phyloP scores from a whole-genome alignment of 2,329 filamentous ascomycete species.

The Escovopsis sp. region DNA sequence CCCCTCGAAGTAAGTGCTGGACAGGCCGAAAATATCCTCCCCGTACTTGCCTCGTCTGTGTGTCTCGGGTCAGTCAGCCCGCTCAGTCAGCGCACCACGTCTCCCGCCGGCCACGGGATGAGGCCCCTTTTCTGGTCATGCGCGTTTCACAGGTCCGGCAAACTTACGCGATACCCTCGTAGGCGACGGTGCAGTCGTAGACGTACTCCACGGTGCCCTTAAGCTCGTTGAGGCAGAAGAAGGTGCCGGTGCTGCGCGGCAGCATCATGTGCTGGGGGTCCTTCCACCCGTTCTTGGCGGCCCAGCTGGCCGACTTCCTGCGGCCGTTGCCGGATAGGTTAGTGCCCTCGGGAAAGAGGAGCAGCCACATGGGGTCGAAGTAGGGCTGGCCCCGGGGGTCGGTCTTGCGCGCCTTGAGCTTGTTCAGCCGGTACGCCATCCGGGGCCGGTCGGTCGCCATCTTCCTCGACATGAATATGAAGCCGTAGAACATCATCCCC shows the following conservation, averaged over 20 bases:
- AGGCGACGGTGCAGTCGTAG: slow-evolving; percentile 89
- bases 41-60: slow-evolving; percentile 62
- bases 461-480: slow-evolving; percentile 84
- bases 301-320: slow-evolving; percentile 58
- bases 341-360: slow-evolving; percentile 79
- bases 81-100: not conserved
- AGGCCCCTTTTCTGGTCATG: too few species aligned
- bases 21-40: slow-evolving; percentile 80
- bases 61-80: slow-evolving; percentile 3
- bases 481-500: slow-evolving; percentile 75
- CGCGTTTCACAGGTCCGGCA: too few species aligned
- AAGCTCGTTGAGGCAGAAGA: slow-evolving; percentile 65
- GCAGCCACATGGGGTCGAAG: slow-evolving; percentile 73
- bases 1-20: slow-evolving; percentile 78
- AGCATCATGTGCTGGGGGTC: slow-evolving; percentile 63
- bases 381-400: slow-evolving; percentile 40
- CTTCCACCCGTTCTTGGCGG: slow-evolving; percentile 56
- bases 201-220: slow-evolving; percentile 64
- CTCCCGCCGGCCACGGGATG: too few species aligned
- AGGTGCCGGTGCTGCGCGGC: slow-evolving; percentile 66
- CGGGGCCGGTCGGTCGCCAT: slow-evolving; percentile 67
- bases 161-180: slow-evolving; percentile 82
- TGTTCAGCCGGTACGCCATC: slow-evolving; percentile 58
- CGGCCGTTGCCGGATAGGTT: slow-evolving; percentile 61
- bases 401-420: slow-evolving; percentile 45